Evolutionary conservation across 78 protist genomes (phyloP).

Genomic region (Anaeramoeba ignava): DNA sequence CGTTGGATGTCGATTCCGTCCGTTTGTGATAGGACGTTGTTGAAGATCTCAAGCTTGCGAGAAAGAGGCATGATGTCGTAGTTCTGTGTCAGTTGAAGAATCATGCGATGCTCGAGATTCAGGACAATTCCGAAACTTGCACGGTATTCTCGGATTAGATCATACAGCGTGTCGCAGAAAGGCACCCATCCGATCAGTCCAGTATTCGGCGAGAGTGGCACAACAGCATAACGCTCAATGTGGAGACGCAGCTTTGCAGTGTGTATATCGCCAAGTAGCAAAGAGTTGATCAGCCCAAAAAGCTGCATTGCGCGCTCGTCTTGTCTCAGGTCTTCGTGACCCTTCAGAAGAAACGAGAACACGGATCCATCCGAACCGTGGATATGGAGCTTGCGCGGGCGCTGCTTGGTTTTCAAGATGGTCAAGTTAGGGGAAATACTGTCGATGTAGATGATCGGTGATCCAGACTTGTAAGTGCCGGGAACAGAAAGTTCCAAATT

Average conservation of each 20-base stretch:
- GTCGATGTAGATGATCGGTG: background rate
- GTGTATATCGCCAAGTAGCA: background rate
- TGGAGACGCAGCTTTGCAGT: background rate
- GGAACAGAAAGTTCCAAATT: conserved; percentile 91
- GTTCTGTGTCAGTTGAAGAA: conserved; percentile 39
- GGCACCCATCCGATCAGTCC: conserved; percentile 87
- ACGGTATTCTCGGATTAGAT: conserved; percentile 6
- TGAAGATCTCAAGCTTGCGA: conserved; percentile 86
- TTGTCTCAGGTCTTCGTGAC: background rate
- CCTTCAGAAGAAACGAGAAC: background rate
- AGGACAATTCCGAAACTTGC: conserved; percentile 6
- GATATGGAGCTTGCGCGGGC: background rate
- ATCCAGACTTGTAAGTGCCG: conserved; percentile 56
- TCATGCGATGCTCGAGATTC: conserved; percentile 13
- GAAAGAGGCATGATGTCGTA: conserved; percentile 73
- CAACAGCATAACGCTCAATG: conserved; percentile 63
- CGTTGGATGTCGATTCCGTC: conserved; percentile 79
- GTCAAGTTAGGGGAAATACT: background rate
- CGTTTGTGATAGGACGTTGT: conserved; percentile 66
- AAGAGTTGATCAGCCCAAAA: background rate
- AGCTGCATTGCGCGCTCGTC: background rate
- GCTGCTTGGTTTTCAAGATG: background rate
- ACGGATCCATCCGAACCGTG: background rate
- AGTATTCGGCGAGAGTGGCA: conserved; percentile 56
- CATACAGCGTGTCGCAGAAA: conserved; percentile 26